These are phyloP conservation scores for Microbotryum silenes-acaulis DNA, from an alignment of 1,284 basidiomycete genomes.

Conservation along the genomic window DNA sequence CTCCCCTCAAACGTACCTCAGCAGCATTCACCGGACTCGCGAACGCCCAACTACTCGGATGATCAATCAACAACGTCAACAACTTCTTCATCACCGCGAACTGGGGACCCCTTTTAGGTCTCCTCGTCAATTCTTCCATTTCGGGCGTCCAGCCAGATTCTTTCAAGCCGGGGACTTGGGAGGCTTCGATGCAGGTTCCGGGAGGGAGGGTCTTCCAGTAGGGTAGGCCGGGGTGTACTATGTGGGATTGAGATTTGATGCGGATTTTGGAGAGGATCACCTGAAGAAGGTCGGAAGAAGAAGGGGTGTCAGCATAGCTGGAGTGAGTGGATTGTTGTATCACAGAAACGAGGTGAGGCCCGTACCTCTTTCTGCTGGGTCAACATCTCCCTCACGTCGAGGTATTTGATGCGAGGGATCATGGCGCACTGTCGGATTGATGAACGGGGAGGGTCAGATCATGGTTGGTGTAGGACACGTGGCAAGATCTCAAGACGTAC, in stretches of 20 bases:
- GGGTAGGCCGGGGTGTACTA: conserved; percentile 73
- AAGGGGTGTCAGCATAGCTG: neutral
- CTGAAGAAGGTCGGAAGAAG: conserved; percentile 30
- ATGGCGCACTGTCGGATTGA: conserved; percentile 61
- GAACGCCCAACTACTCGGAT: conserved; percentile 84
- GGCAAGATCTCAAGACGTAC: conserved; percentile 24
- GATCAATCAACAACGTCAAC: conserved; percentile 70
- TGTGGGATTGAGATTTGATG: conserved; percentile 74
- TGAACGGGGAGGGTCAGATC: neutral
- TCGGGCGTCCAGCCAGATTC: conserved; percentile 91
- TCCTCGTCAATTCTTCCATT: conserved; percentile 61
- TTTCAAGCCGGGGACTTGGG: conserved; percentile 62
- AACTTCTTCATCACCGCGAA: conserved; percentile 70
- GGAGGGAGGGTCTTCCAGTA: conserved; percentile 51
- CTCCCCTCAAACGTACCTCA: conserved; percentile 52
- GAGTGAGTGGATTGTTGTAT: neutral
- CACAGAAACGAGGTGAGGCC: neutral
- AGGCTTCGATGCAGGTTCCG: conserved; percentile 28
- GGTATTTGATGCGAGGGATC: conserved; percentile 82
- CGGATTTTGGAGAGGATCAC: conserved; percentile 84
- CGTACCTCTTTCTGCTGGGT: conserved; percentile 68
- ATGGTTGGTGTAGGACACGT: neutral
- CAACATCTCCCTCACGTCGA: conserved; percentile 71
- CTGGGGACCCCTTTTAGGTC: conserved; percentile 52
- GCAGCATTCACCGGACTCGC: conserved; percentile 67